Evolutionary conservation across 2,329 filamentous ascomycete species (phyloP), one percentile per base, ranked within the genome.

Genomic region (Neonectria hederae): DNA sequence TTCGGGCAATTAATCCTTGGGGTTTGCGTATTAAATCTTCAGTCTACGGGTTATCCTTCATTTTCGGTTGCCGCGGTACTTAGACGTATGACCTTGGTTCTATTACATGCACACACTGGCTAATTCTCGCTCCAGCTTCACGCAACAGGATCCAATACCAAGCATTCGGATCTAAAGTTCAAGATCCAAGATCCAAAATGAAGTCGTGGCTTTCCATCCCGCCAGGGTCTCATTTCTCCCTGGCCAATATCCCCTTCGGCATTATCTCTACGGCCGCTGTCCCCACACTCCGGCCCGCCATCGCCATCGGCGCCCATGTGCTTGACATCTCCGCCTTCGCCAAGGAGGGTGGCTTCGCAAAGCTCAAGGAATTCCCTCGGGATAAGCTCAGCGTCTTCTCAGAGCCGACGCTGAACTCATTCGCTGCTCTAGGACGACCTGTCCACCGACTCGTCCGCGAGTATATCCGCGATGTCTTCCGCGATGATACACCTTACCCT

Each of bases 181-280:
- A n/a, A 45, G 9, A 24, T 7, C 42, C 40, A 53, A n/a, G 7
- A 46, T 52, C 28, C 53, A 57, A 54, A 28, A 63, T 63, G 60
- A 58, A 58, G 60, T 63, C 60, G 54, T 75, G 73, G 73, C 51
- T 74, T 28, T 46, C 66, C 9, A 62, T 81, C 42, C 70, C 75
- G n/a, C 72, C 75, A 14, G 76, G 71, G 32, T 76, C 59, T 7
- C 60, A 68, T 21, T 72, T 72, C 58, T 72, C 92, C 8, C 81
- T 95, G 57, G 87, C 89, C 68, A 95, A 95, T 75, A 90, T 96
- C 58, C 92, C 92, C 1, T 95, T 95, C 71, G 92, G 92, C 67
- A 89, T 95, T 79, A 92, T 96, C 72, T 90, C 88, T 28, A 90
- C 90, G 0, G 67, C 83, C 5, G 76, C 81, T 3, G 83, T 86